Evolutionary conservation across 2,329 filamentous ascomycete genomes (phyloP).

Genomic region (Microcyclosporella mali): DNA sequence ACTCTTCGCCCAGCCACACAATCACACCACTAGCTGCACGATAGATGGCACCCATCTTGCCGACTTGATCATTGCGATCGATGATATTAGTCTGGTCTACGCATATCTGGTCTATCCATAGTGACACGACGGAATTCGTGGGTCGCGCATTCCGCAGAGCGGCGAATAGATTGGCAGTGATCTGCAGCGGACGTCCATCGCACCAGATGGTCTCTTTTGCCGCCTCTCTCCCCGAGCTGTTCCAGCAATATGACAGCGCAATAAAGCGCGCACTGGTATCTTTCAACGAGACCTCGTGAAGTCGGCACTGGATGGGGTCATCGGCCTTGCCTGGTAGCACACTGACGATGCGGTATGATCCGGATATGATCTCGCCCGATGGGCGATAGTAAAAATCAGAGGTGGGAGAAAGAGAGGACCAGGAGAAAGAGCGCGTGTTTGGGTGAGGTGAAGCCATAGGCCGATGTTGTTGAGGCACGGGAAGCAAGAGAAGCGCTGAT

Average conservation of each 20-base stretch:
- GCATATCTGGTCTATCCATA: slow-evolving; percentile 19
- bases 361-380: slow-evolving; percentile 11
- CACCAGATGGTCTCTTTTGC: slow-evolving; percentile 11
- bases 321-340: slow-evolving; percentile 12
- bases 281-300: slow-evolving; percentile 11
- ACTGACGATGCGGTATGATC: slow-evolving; percentile 12
- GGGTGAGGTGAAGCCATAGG: slow-evolving; percentile 11
- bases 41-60: slow-evolving; percentile 17
- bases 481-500: background rate
- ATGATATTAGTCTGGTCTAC: slow-evolving; percentile 16
- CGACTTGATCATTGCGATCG: slow-evolving; percentile 13
- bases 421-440: slow-evolving; percentile 7
- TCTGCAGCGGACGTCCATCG: slow-evolving; percentile 11
- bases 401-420: slow-evolving; percentile 10
- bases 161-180: slow-evolving; percentile 15
- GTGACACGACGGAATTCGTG: slow-evolving; percentile 6
- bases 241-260: slow-evolving; percentile 17
- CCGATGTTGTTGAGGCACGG: background rate
- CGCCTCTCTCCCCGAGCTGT: background rate
- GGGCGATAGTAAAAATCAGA: slow-evolving; percentile 17
- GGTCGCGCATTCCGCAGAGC: slow-evolving; percentile 16
- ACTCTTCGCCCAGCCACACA: slow-evolving; percentile 17
- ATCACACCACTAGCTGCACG: slow-evolving; percentile 14
- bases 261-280: slow-evolving; percentile 12
- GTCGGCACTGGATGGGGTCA: slow-evolving; percentile 13